Evolutionary conservation across 73 alveolate genomes (phyloP), one percentile per base, ranked within the genome.

Genomic region (Breviolum minutum): DNA sequence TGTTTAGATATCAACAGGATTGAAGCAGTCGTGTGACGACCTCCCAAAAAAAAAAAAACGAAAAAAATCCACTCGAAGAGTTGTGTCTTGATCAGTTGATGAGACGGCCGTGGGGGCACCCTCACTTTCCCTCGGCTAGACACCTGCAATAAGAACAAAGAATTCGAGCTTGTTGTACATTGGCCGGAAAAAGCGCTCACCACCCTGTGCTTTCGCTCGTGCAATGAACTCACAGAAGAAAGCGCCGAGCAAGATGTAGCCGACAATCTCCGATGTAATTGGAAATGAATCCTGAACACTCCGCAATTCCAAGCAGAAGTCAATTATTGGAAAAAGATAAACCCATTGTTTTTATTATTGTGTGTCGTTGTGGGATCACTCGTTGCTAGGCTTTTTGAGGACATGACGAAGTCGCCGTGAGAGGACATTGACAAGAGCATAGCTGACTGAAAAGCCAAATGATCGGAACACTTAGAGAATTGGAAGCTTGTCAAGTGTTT

Each of bases 191-290:
- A 92, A 92, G 27, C 60, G 54, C 80, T 92, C 98, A 27, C 77
- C 98, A 48, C 90, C 98, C 80, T 92, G 98, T 8, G 98, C 98
- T 84, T 92, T 92, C 14, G 98, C 87, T 80, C 98, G 89, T 7
- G 74, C 70, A 13, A 92, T 64, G 69, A 92, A 92, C 82, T 92
- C 98, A 68, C 89, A 74, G 90, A 80, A 80, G 54, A 92, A 74
- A 12, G 98, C 98, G 11, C 54, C 48, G 69, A 92, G 61, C 82
- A 92, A 81, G 66, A 92, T 27, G 90, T 92, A 92, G 89, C 98
- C 98, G 54, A 74, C 30, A 29, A 91, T 30, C 76, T 63, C 63
- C 63, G 77, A n/a, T 22, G 92, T 83, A n/a, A 83, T 8, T 0
- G 76, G 92, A 22, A 61, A 83, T 5, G 92, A 48, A 22, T 83